Conservation (phyloP, 805 yeast genomes). For the Lipomyces sp. region DNA sequence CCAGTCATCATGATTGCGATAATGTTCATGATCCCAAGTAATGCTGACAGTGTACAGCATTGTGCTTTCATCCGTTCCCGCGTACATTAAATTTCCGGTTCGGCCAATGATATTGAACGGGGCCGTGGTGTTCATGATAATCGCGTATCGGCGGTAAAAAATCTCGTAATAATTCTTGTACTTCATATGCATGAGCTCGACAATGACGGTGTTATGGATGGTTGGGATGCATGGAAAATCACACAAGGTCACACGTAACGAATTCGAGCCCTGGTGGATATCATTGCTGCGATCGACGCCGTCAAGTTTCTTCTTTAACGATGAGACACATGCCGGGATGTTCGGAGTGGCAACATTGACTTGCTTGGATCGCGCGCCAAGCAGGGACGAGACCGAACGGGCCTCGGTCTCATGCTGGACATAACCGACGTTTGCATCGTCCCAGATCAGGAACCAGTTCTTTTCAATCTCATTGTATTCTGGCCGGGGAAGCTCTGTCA, state of each 20-base stretch:
- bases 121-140: slow-evolving; percentile 31
- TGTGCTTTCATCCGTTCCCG: slow-evolving; percentile 18
- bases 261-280: slow-evolving; percentile 28
- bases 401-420: slow-evolving; percentile 22
- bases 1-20: slow-evolving; percentile 21
- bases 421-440: slow-evolving; percentile 14
- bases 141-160: slow-evolving; percentile 24
- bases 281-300: slow-evolving; percentile 6
- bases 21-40: slow-evolving; percentile 20
- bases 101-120: slow-evolving; percentile 33
- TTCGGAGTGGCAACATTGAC: background rate
- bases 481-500: slow-evolving; percentile 28
- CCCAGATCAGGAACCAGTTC: slow-evolving; percentile 33
- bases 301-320: slow-evolving; percentile 1
- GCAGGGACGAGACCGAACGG: slow-evolving; percentile 15
- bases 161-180: slow-evolving; percentile 18
- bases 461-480: slow-evolving; percentile 20
- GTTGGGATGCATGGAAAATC: slow-evolving; percentile 35
- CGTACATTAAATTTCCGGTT: slow-evolving; percentile 22
- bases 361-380: slow-evolving; percentile 7
- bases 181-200: slow-evolving; percentile 28
- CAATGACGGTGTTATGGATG: slow-evolving; percentile 28
- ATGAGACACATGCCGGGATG: slow-evolving; percentile 12
- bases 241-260: slow-evolving; percentile 31
- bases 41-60: slow-evolving; percentile 30